Base-by-base conservation (phyloP, 306 rosid species). In the Quercus dentata region DNA sequence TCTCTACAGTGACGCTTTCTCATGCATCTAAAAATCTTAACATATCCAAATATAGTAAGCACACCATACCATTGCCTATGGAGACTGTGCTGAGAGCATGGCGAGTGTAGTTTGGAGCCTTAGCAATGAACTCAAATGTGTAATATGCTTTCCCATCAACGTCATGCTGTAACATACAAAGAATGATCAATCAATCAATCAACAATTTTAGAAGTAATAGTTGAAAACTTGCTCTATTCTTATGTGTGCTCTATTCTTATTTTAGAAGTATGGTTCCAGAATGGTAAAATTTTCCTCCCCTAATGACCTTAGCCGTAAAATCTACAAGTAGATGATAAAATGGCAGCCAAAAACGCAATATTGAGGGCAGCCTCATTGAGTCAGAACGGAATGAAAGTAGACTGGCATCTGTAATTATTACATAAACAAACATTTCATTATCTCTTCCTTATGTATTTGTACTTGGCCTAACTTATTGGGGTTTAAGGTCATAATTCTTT, bases 101-200 rank as follows among this genome's bases (percentile, higher is more conserved):
- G 41, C 98, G 98, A 73, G 97, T 96, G 71, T 77, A 96, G 83
- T 96, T 96, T 63, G 98, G 97, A 83, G 99, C 99, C 81, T 90
- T 83, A 61, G 98, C 98, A 78, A 87, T 28, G 72, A 93, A 96
- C 90, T 96, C 99, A 28, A 96, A 91, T 19, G 81, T 89, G 82
- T 93, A 96, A 67, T 96, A 93, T 54, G 88, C 74, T 91, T 80
- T 93, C 62, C 99, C 99, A 20, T 93, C 91, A 57, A 89, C 73
- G 3, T 93, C 97, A 59, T 88, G 90, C 99, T 96, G 97, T 35
- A 80, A 9, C 58, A 85, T 64, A 38, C 75, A 81, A 0, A 77
- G 54, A 79, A 77, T 41, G 63, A 74, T n/a, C n/a, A n/a, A 25
- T 25, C n/a, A 52, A 21, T 30, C 41, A 65, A 71, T 82, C 25